phyloP scores from a whole-genome alignment of 2,329 filamentous ascomycete species.

The Sporothrix dimorphospora region DNA sequence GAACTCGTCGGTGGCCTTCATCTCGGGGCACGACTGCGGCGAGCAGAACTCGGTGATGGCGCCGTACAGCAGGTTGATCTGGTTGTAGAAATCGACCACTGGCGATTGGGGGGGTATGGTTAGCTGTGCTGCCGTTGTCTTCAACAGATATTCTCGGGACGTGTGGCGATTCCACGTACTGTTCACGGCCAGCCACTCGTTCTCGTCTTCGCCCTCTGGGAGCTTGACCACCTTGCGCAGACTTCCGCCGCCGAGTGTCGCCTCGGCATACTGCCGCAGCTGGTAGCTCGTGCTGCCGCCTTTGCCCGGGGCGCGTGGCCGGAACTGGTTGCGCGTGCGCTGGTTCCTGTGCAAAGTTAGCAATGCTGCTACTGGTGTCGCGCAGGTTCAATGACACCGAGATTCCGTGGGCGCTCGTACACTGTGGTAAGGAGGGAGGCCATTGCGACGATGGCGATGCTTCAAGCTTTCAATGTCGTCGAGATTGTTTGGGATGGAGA shows the following conservation, averaged over 20 bases:
- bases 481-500: neutral
- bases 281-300: slow-evolving; percentile 87
- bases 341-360: slow-evolving; percentile 65
- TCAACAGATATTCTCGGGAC: too few species aligned
- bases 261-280: slow-evolving; percentile 95
- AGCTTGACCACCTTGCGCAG: slow-evolving; percentile 95
- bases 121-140: too few species aligned
- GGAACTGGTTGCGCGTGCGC: slow-evolving; percentile 87
- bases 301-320: slow-evolving; percentile 80
- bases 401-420: slow-evolving; percentile 35
- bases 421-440: slow-evolving; percentile 38
- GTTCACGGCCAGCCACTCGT: slow-evolving; percentile 98
- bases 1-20: slow-evolving; percentile 99
- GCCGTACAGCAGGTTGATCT: slow-evolving; percentile 98
- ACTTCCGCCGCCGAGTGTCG: slow-evolving; percentile 91
- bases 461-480: neutral
- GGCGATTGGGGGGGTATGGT: slow-evolving; percentile 36
- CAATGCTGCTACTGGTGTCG: neutral
- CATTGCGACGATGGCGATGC: slow-evolving; percentile 30
- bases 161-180: too few species aligned
- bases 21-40: slow-evolving; percentile 93
- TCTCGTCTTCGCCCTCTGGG: slow-evolving; percentile 94
- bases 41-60: slow-evolving; percentile 99
- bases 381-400: neutral
- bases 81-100: slow-evolving; percentile 99